phyloP scores from a whole-genome alignment of 805 yeast genomes.

The Kazachstania africana region DNA sequence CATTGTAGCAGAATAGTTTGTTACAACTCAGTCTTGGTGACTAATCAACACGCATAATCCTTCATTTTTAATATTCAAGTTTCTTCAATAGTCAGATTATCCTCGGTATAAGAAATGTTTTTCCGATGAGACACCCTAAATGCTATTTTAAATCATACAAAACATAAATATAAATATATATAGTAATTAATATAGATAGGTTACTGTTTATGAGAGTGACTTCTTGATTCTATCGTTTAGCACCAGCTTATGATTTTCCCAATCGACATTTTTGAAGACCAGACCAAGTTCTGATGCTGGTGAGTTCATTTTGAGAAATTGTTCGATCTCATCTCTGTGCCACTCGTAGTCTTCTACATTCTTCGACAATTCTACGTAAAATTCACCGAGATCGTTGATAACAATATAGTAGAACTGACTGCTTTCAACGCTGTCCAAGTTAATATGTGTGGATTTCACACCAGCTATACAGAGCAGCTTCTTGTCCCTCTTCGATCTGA shows the following conservation, averaged over 20 bases:
- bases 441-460: conserved; percentile 1
- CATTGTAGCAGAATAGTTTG: too few relatives aligned
- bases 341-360: not conserved
- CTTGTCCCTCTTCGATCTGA: conserved; percentile 4
- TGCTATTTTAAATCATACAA: too few relatives aligned
- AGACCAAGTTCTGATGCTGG: not conserved
- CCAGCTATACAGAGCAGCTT: conserved; percentile 10
- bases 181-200: too few relatives aligned
- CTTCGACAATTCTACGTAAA: not conserved
- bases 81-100: too few relatives aligned
- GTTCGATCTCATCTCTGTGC: not conserved
- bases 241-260: not conserved
- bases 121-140: too few relatives aligned
- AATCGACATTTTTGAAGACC: conserved; percentile 1
- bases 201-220: too few relatives aligned
- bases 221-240: not conserved
- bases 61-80: too few relatives aligned
- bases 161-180: too few relatives aligned
- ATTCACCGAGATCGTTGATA: conserved; percentile 10
- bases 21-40: too few relatives aligned
- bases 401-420: conserved; percentile 5
- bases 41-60: too few relatives aligned
- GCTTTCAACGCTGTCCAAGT: too few relatives aligned
- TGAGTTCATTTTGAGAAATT: not conserved
- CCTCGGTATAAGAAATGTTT: too few relatives aligned